A percentile compares a stretch with the other conserved stretches of the same genome.
Evolutionary conservation across 2,329 filamentous ascomycete genomes (phyloP).

Genomic region (Pseudogymnoascus sp.): DNA sequence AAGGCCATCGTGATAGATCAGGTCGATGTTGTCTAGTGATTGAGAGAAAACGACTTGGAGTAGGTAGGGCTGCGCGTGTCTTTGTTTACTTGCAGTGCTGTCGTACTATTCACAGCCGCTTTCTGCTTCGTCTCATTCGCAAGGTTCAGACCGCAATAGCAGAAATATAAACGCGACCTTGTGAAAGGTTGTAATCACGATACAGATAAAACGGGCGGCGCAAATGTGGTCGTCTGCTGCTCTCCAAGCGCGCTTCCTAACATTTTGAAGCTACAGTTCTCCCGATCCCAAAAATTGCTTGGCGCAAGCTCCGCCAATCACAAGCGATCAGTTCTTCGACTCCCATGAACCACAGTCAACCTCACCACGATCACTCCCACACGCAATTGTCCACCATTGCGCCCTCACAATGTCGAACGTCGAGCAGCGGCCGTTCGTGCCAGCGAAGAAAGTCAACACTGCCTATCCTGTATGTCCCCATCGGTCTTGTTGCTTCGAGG

Average conservation of each 20-base stretch:
- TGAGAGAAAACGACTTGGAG: not conserved
- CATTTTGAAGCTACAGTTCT: conserved; percentile 9
- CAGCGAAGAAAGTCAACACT: conserved; percentile 70
- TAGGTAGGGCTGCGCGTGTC: not conserved
- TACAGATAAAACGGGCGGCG: not conserved
- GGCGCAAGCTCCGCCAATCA: conserved; percentile 6
- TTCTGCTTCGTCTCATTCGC: not conserved
- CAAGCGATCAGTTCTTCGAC: conserved; percentile 8
- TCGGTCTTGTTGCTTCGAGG: conserved; percentile 8
- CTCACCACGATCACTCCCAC: not conserved
- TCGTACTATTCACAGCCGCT: not conserved
- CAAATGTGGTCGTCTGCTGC: not conserved
- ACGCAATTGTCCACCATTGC: conserved; percentile 17
- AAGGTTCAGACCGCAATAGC: not conserved
- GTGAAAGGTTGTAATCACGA: not conserved
- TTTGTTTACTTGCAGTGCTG: not conserved
- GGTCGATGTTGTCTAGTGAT: not conserved
- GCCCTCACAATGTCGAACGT: conserved; percentile 28
- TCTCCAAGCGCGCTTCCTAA: conserved; percentile 3
- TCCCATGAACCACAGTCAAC: conserved; percentile 9
- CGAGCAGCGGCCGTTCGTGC: conserved; percentile 45
- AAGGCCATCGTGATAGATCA: conserved; percentile 7
- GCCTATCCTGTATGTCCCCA: conserved; percentile 70
- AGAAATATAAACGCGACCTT: not conserved
- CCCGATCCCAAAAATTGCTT: conserved; percentile 9